These are phyloP conservation scores for Phylloporus sp. DNA, from an alignment of 768 basidiomycete genomes.

Conservation along the genomic window DNA sequence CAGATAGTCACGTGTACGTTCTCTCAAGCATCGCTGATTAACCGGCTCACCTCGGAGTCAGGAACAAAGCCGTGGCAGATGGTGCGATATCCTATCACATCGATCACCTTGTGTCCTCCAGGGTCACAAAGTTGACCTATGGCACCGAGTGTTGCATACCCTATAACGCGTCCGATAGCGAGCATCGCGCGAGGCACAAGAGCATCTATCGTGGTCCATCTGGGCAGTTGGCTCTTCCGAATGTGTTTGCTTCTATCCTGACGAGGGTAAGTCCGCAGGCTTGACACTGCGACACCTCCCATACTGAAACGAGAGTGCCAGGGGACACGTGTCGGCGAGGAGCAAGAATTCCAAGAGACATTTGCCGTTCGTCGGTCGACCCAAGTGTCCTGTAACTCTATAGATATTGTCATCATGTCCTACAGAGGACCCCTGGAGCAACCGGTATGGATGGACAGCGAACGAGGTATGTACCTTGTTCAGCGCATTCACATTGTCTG, in stretches of 20 bases:
- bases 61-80: constrained; percentile 51
- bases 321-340: constrained; percentile 44
- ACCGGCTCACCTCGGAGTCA: constrained; percentile 19
- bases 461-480: constrained; percentile 23
- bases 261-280: constrained; percentile 30
- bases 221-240: constrained; percentile 38
- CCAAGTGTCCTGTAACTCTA: constrained; percentile 16
- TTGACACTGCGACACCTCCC: no score
- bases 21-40: neutral
- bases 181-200: constrained; percentile 38
- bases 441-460: constrained; percentile 34
- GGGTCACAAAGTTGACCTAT: constrained; percentile 47
- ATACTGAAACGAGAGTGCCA: constrained; percentile 14
- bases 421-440: constrained; percentile 28
- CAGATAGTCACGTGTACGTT: constrained; percentile 54
- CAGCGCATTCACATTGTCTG: neutral
- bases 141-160: constrained; percentile 39
- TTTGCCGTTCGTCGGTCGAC: constrained; percentile 31
- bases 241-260: constrained; percentile 41
- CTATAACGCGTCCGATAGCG: constrained; percentile 34
- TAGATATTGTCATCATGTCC: constrained; percentile 25
- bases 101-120: constrained; percentile 46
- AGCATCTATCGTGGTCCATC: constrained; percentile 34
- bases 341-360: constrained; percentile 40
- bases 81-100: constrained; percentile 43